Conservation (phyloP, 768 basidiomycete genomes). For the Rubroboletus pulcherrimus region DNA sequence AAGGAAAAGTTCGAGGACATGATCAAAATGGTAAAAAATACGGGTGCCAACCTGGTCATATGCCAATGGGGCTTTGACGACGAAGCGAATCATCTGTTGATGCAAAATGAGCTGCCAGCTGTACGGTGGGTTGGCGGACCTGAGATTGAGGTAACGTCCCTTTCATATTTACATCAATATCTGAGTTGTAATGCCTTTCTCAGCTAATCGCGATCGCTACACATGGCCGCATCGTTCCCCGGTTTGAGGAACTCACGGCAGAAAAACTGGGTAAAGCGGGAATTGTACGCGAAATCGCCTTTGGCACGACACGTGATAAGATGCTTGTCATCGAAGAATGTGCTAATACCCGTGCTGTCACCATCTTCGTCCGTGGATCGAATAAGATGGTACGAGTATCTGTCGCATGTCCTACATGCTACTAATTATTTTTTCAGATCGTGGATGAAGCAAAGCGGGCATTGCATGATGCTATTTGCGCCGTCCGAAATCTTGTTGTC, state of each 20-base stretch:
- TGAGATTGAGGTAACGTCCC: constrained; percentile 80
- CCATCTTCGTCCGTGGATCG: constrained; percentile 93
- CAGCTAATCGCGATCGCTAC: constrained; percentile 98
- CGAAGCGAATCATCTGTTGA: constrained; percentile 95
- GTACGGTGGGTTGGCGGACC: constrained; percentile 99
- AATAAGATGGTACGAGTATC: constrained; percentile 91
- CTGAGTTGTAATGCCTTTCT: neutral
- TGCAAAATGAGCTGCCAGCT: constrained; percentile 97
- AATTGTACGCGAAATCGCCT: constrained; percentile 88
- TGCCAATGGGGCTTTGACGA: constrained; percentile 99
- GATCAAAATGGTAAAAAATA: constrained; percentile 94
- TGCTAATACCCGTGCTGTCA: constrained; percentile 93
- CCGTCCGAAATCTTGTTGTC: constrained; percentile 89
- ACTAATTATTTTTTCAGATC: constrained; percentile 52
- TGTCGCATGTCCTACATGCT: neutral
- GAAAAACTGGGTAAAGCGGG: constrained; percentile 94
- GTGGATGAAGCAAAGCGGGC: constrained; percentile 99
- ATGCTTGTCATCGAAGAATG: constrained; percentile 99
- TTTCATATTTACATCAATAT: neutral
- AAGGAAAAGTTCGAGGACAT: constrained; percentile 95
- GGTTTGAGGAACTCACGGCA: constrained; percentile 91
- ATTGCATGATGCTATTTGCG: constrained; percentile 96
- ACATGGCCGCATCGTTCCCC: constrained; percentile 95
- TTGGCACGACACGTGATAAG: constrained; percentile 98
- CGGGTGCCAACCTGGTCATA: constrained; percentile 97